phyloP scores from a whole-genome alignment of 2,329 filamentous ascomycete species.

The Apiospora malaysiana region DNA sequence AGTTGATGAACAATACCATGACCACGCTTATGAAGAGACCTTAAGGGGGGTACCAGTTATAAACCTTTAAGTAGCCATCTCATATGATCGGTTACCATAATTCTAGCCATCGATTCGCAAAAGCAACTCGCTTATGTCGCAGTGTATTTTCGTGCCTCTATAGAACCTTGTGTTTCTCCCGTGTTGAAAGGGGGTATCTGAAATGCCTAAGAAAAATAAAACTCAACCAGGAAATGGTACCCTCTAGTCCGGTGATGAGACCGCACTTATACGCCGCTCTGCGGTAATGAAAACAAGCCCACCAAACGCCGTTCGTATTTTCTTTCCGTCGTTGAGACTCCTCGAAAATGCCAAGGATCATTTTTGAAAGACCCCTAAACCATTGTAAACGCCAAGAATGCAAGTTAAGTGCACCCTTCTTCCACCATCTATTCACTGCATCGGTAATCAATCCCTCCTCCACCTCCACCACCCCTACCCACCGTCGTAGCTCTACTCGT shows the following conservation, averaged over 20 bases:
- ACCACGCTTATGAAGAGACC: slow-evolving; percentile 67
- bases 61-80: neutral
- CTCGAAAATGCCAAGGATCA: slow-evolving; percentile 10
- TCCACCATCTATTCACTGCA: neutral
- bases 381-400: slow-evolving; percentile 23
- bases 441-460: slow-evolving; percentile 22
- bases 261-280: slow-evolving; percentile 14
- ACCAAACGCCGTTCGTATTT: slow-evolving; percentile 19
- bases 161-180: slow-evolving; percentile 1
- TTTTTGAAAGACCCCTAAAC: neutral
- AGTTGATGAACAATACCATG: slow-evolving; percentile 82
- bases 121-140: neutral
- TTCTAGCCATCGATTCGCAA: neutral
- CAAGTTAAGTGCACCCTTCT: slow-evolving; percentile 33
- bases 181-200: slow-evolving; percentile 23
- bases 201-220: slow-evolving; percentile 10
- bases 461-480: neutral
- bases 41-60: slow-evolving; percentile 10
- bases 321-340: neutral
- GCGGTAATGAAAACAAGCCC: neutral
- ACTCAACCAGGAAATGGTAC: neutral
- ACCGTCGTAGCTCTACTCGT: neutral
- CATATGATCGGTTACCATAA: neutral
- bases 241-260: slow-evolving; percentile 23
- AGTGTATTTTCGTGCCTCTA: neutral